phyloP scores from a whole-genome alignment of 2,329 filamentous ascomycete species.

The Diaporthe citrichinensis region DNA sequence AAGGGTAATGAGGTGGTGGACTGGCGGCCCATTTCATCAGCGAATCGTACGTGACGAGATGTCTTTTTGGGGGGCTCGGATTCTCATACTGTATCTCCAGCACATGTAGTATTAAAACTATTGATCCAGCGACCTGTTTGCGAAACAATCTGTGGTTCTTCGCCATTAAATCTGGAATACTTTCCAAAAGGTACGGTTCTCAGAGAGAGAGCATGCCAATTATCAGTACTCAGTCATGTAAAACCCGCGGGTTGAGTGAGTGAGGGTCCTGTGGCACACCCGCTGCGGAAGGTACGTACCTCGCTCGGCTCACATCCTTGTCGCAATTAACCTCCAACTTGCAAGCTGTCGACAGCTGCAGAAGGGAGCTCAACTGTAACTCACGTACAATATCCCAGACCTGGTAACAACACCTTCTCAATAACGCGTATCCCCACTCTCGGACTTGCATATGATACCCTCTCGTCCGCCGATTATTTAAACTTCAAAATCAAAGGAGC shows the following conservation, averaged over 20 bases:
- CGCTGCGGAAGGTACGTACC: constrained; percentile 34
- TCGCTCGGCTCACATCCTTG: constrained; percentile 34
- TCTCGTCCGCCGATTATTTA: background rate
- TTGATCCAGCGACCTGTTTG: background rate
- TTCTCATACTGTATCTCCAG: background rate
- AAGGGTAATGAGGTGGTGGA: background rate
- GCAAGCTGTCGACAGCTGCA: constrained; percentile 34
- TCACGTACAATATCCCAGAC: constrained; percentile 36
- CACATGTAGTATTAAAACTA: background rate
- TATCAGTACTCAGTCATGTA: background rate
- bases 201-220: background rate
- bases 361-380: constrained; percentile 22
- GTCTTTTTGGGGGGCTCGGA: no score
- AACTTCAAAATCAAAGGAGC: background rate
- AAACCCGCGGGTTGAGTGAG: background rate
- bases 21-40: background rate
- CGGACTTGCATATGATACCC: background rate
- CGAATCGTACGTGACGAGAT: background rate
- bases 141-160: background rate
- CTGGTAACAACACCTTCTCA: constrained; percentile 45
- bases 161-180: no score
- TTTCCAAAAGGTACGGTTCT: background rate
- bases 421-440: background rate
- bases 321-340: constrained; percentile 28
- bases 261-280: background rate